Evolutionary conservation across 2,329 filamentous ascomycete genomes (phyloP), one percentile per base, ranked within the genome.

Genomic region (Stagonosporopsis tanaceti): DNA sequence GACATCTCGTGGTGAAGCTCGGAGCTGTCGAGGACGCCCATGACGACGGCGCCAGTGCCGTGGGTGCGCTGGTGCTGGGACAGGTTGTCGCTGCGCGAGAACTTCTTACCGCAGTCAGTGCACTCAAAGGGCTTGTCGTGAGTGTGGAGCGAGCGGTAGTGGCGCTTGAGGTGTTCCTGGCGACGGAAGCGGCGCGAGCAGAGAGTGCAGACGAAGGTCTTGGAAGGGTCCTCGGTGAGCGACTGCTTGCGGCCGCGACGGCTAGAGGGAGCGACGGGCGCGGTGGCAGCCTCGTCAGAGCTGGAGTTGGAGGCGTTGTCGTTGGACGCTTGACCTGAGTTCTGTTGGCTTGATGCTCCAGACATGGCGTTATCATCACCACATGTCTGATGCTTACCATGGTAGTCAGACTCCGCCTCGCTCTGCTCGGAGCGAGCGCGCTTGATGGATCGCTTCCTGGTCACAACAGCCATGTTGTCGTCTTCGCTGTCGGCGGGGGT

Each of bases 101-200:
- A 99, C 84, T 96, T 97, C 89, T 99, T 99, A 70, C 95, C 94
- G 73, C 95, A 99, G 81, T 99, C 94, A 65, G 88, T 87, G 84
- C 95, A 99, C 81, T 96, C 92, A 72, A 98, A 99, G 5, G 95
- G 95, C 88, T 98, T 99, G 77, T 98, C 95, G 74, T 96, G 90
- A 1, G 95, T 99, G 84, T 99, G 95, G 45, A 99, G 92, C 57
- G 95, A 98, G 68, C 95, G 89, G 84, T 97, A 97, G 83, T 99
- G 95, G 62, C 95, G 91, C 88, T 99, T 99, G 59, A 99, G 87
- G 75, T 99, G 95, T 79, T 99, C 95, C 80, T 99, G 95, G 62
- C 95, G 92, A 62, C 95, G 91, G 89, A 99, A 99, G 60, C 95
- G 92, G 64, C 95, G 93, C 72, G 92, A 94, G 88, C 95, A 99